Evolutionary conservation across 1,284 basidiomycete genomes (phyloP), one percentile per base, ranked within the genome.

Genomic region (Irpex rosettiformis): DNA sequence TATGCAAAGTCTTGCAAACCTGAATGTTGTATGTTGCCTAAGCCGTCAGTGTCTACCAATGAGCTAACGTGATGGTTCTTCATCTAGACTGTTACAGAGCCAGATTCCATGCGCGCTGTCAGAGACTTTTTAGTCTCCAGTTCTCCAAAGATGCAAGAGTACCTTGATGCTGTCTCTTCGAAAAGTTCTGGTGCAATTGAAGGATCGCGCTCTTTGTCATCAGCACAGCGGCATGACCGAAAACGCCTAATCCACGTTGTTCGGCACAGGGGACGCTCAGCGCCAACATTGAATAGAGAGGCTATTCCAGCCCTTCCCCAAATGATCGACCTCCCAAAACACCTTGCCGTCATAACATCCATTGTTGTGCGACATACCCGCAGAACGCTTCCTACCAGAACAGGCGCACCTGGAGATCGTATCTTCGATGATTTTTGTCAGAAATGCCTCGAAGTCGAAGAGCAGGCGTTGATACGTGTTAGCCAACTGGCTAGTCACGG

Each of bases 1-100:
- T 29, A 80, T 93, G 28, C 90, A 91, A 70, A 91, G 86, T 66
- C 74, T 93, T 25, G 90, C 90, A 1, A 93, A 93, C 67, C 73
- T 93, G 43, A 91, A 89, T 62, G 70, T 80, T 8, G 89, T 90
- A 68, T 65, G 85, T 73, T 5, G 7, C 6, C 43, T 47, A 13
- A 13, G 2, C 10, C 5, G 40, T 53, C 21, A 47, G 10, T 22
- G 3, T 27, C 13, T 18, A 30, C 2, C n/a, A 21, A 43, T 47
- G 24, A 42, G 45, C 11, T n/a, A 24, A 29, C 21, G 30, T 3
- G 22, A n/a, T 21, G n/a, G n/a, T 52, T 37, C 3, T 13, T 37
- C 40, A 42, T 57, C 11, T 58, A 89, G 86, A 78, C 70, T 51
- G 76, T 82, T 5, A 85, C 86, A 65, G 88, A 88, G 69, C 89